Percentiles rank a stretch among this genome's conserved stretches.
Evolutionary conservation across 2,329 filamentous ascomycete species (phyloP).

Genomic region (Aspergillus fischeri): DNA sequence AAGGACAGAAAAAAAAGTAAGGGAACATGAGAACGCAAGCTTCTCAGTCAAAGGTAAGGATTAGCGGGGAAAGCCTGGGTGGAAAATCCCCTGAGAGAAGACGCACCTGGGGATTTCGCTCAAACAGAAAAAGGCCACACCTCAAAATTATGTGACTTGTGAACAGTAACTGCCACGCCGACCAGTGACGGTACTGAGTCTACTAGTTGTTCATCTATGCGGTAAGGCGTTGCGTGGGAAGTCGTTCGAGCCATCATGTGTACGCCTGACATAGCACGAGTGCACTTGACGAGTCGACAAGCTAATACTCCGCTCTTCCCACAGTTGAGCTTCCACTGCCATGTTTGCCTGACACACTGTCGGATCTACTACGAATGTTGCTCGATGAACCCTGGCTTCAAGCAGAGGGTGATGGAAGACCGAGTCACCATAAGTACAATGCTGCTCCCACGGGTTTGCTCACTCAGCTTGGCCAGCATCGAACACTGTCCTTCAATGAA

Average conservation of each 20-base stretch:
- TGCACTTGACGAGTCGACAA: neutral
- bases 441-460: neutral
- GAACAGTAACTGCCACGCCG: neutral
- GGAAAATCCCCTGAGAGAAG: neutral
- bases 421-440: neutral
- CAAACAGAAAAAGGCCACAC: neutral
- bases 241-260: neutral
- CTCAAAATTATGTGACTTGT: neutral
- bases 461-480: neutral
- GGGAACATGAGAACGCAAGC: neutral
- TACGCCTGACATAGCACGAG: neutral
- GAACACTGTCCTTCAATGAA: neutral
- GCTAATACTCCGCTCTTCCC: neutral
- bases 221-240: neutral
- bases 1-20: constrained; percentile 10
- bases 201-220: neutral
- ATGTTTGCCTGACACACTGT: neutral
- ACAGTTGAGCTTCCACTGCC: neutral
- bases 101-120: constrained; percentile 1
- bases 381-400: neutral
- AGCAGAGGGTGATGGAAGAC: neutral
- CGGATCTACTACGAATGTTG: neutral
- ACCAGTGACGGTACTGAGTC: neutral
- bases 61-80: neutral
- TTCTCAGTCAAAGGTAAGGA: neutral